Base-by-base conservation (phyloP, 164 flowering plant species). In the Piper longum region DNA sequence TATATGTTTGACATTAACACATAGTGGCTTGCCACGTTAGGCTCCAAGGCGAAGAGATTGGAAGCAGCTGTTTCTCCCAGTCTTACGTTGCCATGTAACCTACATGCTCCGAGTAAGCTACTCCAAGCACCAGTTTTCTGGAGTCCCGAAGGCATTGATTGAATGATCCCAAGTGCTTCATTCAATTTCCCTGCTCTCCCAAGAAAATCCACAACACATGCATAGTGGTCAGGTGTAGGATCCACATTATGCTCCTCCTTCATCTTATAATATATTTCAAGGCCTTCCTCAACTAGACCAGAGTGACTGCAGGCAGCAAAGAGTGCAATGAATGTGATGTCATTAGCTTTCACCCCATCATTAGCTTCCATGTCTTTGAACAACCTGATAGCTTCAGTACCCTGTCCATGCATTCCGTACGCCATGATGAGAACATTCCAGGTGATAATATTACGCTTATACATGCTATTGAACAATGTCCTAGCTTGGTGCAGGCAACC, bases 361-460 rank as follows among this genome's bases (percentile, higher is more conserved):
- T 76, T 73, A 1, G 66, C 60, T 26, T 64, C 72, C 87, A 90
- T 83, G 0, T 60, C 54, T 26, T 64, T 65, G 52, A 86, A 82
- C 42, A 86, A 73, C 40, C 78, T 66, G 36, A 86, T 57, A 8
- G 93, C 91, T 69, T 78, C 83, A 26, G 70, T 70, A 26, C 86
- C 95, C 66, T 75, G 75, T 36, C 97, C 97, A 67, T 88, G 96
- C 89, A 85, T 84, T n/a, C 96, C 96, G 69, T 82, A 84, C 48
- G 88, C 95, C 96, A 85, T 82, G 45, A 87, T 78, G 16, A 89
- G 77, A 56, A 79, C 85, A 76, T 89, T 89, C 96, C 96, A 89
- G 52, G 89, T 82, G 56, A 87, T 83, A n/a, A 76, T 71, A 71
- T 85, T 87, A 68, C 73, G 74, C 2, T 59, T 45, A 14, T 82